Percentiles rank a stretch among this genome's conserved stretches.
These are phyloP conservation scores for Scheffersomyces lignosus DNA, from an alignment of 805 yeast species.

Conservation along the genomic window DNA sequence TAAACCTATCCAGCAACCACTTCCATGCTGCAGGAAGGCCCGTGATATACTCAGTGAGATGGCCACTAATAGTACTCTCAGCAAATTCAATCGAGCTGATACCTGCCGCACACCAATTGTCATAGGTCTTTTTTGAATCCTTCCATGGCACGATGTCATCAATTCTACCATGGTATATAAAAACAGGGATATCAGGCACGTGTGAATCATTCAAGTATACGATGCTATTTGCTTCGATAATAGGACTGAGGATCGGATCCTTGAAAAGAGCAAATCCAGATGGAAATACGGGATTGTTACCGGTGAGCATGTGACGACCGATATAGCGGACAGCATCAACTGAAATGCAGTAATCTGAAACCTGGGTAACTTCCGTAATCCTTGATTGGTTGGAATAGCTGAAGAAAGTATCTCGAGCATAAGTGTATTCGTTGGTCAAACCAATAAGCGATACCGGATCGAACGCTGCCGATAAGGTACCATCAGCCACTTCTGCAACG, in stretches of 20 bases:
- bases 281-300: no score
- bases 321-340: not conserved
- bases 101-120: constrained; percentile 29
- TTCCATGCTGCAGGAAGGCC: constrained; percentile 16
- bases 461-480: constrained; percentile 25
- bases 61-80: constrained; percentile 23
- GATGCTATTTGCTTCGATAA: no score
- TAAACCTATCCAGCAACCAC: constrained; percentile 17
- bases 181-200: constrained; percentile 10
- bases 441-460: constrained; percentile 27
- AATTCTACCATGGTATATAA: constrained; percentile 8
- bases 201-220: no score
- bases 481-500: constrained; percentile 21
- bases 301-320: no score
- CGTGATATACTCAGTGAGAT: constrained; percentile 13
- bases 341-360: no score
- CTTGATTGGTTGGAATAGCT: no score
- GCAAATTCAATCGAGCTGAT: constrained; percentile 28
- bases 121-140: constrained; percentile 14
- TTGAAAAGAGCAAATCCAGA: no score
- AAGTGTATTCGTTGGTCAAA: constrained; percentile 25
- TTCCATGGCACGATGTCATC: constrained; percentile 11
- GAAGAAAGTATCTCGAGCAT: no score
- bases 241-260: no score
- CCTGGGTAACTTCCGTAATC: no score